Base-by-base conservation (phyloP, 306 rosid genomes). In the Ceratonia siliqua region DNA sequence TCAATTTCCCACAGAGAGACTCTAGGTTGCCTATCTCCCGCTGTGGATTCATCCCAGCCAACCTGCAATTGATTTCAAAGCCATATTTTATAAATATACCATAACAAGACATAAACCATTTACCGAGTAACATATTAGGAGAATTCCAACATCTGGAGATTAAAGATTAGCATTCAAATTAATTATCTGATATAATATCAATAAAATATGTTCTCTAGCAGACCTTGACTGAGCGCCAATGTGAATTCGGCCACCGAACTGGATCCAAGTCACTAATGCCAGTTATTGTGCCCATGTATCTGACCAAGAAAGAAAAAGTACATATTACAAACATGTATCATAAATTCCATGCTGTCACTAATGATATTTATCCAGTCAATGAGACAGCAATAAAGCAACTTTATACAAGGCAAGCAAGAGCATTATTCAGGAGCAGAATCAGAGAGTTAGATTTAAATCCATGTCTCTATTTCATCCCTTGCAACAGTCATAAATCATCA, bases 1-100 rank as follows among this genome's bases (percentile, higher is more conserved):
- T 94, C 99, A 80, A 92, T 90, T 81, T 94, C 99, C 99, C 99
- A 94, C 18, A 94, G 63, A 20, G 99, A 90, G 13, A 94, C 99
- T 82, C 99, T 87, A 49, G 99, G 98, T 78, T 94, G 99, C 79
- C 96, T 90, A 69, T 94, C 99, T 54, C 97, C 99, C 12, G 99
- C 98, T 2, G 99, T 92, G 30, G 99, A 94, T 82, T 94, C 99
- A 73, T 94, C 99, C 99, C 99, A 94, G 49, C 99, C 99, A 75
- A 94, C 99, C 99, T 94, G 84, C 84, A 86, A 65, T 74, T 35
- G 63, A 78, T 74, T 62, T 30, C 66, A 63, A 55, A 20, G 14
- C 32, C 61, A 13, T 74, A 3, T 48, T 46, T 56, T 21, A 15
- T 33, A 28, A 12, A 24, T 21, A 25, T 72, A 57, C 24, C 11